Evolutionary conservation across 805 yeast genomes (phyloP).

Genomic region (Candida silvicultrix): DNA sequence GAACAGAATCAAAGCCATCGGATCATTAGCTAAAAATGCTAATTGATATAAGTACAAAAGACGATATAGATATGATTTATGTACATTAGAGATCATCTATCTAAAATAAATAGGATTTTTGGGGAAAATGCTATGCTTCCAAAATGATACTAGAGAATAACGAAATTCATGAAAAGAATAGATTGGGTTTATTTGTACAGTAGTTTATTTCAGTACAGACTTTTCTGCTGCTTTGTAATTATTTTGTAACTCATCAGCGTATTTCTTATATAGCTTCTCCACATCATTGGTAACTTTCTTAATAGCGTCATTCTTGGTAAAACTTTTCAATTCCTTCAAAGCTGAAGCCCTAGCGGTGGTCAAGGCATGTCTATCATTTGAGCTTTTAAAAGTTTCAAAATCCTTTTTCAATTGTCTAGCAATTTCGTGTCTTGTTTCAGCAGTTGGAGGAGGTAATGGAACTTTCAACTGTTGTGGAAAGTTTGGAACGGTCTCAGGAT

Average conservation of each 20-base stretch:
- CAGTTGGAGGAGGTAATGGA: slow-evolving; percentile 68
- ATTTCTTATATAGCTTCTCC: slow-evolving; percentile 66
- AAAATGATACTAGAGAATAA: neutral
- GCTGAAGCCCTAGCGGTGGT: slow-evolving; percentile 52
- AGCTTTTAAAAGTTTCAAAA: slow-evolving; percentile 55
- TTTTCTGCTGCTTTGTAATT: slow-evolving; percentile 52
- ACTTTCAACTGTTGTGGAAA: slow-evolving; percentile 71
- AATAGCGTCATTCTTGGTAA: slow-evolving; percentile 48
- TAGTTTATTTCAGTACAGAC: slow-evolving; percentile 20
- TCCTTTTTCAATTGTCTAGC: slow-evolving; percentile 59
- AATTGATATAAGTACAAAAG: slow-evolving; percentile 5
- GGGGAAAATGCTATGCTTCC: neutral
- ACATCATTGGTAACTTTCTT: slow-evolving; percentile 50
- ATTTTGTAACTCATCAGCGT: slow-evolving; percentile 49
- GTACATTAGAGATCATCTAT: neutral
- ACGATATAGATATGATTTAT: neutral
- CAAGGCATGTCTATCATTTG: slow-evolving; percentile 42
- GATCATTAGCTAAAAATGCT: slow-evolving; percentile 45
- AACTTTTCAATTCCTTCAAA: slow-evolving; percentile 46
- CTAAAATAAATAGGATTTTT: too few relatives aligned
- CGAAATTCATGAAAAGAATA: neutral
- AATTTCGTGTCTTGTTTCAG: slow-evolving; percentile 51
- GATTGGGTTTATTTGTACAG: neutral
- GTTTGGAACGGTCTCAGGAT: slow-evolving; percentile 70
- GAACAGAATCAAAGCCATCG: slow-evolving; percentile 54